Evolutionary conservation across 805 yeast genomes (phyloP), one percentile per base, ranked within the genome.

Genomic region (Candida michaelii): DNA sequence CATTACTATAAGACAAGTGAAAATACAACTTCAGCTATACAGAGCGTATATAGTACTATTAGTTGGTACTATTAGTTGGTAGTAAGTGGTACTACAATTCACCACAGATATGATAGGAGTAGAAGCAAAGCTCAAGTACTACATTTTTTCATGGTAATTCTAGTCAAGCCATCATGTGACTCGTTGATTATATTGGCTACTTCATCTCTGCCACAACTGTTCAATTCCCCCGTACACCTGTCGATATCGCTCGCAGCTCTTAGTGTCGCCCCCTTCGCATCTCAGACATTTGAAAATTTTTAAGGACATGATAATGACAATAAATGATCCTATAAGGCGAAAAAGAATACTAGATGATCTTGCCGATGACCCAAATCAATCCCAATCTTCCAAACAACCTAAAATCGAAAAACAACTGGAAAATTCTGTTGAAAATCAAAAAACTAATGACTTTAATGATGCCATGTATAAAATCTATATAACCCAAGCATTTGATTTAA

Each of bases 401-500:
- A 34, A 34, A 14, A 14, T 23, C 29, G 45, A 36, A 9, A 16
- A 23, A 27, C 21, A 32, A 18, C 25, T 19, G 15, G 27, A 19
- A 24, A 30, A 16, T 27, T 10, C 36, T 17, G 30, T 35, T 33
- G 24, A 32, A 23, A 42, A 33, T 2, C 36, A 33, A 33, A 34
- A 34, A 23, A 41, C 43, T 11, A 36, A 46, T 27, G 45, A 46
- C 17, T 64, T 67, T 46, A 61, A 69, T 30, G 71, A 64, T 37
- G 60, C 62, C 54, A 65, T 69, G 71, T 70, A 67, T 54, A 46
- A 63, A 23, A 56, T 68, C 34, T 76, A 76, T 54, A 79, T 85
- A 27, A 74, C 74, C 50, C 74, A 86, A 40, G 93, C 91, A 23
- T 64, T 88, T 49, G 85, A 81, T 37, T 76, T 83, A 40, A 66